phyloP scores from a whole-genome alignment of 257 asterid genomes.

The Lavandula angustifolia region DNA sequence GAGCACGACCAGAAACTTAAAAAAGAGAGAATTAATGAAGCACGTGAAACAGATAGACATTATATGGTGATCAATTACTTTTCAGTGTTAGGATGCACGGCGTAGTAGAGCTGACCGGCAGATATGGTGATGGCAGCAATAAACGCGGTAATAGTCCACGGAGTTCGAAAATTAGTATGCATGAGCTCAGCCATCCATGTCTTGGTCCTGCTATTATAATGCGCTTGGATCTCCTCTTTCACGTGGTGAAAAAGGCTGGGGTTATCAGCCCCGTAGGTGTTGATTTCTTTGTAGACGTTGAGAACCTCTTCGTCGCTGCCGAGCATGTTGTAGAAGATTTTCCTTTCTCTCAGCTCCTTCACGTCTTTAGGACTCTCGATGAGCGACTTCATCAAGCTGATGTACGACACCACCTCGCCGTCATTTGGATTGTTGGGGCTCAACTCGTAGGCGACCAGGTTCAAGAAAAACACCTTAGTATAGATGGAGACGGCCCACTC shows the following conservation, averaged over 20 bases:
- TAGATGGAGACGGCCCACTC: slow-evolving; percentile 4
- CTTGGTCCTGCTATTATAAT: slow-evolving; percentile 4
- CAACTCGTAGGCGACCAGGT: slow-evolving; percentile 42
- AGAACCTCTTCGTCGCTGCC: slow-evolving; percentile 38
- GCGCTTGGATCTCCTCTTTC: slow-evolving; percentile 10
- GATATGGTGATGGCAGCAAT: slow-evolving; percentile 23
- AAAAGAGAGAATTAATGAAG: no score
- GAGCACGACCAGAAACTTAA: no score
- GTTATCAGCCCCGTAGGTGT: not conserved
- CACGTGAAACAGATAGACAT: no score
- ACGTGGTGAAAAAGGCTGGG: not conserved
- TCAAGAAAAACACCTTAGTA: slow-evolving; percentile 27
- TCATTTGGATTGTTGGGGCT: not conserved
- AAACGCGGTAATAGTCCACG: slow-evolving; percentile 28
- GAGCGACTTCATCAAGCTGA: slow-evolving; percentile 42
- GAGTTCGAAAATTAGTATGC: slow-evolving; percentile 27
- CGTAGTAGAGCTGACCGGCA: slow-evolving; percentile 13
- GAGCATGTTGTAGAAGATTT: slow-evolving; percentile 29
- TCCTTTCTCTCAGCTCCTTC: slow-evolving; percentile 35
- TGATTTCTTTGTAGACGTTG: slow-evolving; percentile 12
- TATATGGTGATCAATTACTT: no score
- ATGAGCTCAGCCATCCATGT: slow-evolving; percentile 35
- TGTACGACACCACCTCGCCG: slow-evolving; percentile 23
- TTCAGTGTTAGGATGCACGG: slow-evolving; percentile 10
- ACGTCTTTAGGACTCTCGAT: slow-evolving; percentile 35